These are phyloP conservation scores for Aspergillus fijiensis DNA, from an alignment of 2,329 filamentous ascomycete genomes.

Conservation along the genomic window DNA sequence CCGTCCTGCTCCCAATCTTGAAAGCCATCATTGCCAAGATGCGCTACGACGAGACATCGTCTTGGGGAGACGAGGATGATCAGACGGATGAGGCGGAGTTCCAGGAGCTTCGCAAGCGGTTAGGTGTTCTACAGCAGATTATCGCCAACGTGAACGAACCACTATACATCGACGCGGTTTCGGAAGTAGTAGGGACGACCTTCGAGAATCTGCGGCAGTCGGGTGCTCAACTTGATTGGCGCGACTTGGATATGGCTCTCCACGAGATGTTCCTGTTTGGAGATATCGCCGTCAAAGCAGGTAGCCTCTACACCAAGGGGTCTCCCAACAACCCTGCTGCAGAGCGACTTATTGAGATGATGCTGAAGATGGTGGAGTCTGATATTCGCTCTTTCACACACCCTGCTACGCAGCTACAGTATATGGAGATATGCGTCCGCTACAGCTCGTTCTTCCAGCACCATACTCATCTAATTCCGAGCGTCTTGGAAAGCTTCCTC, in stretches of 20 bases:
- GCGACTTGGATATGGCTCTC: slow-evolving; percentile 88
- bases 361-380: slow-evolving; percentile 95
- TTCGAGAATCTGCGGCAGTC: slow-evolving; percentile 77
- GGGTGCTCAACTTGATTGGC: slow-evolving; percentile 80
- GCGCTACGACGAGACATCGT: slow-evolving; percentile 93
- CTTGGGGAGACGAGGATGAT: slow-evolving; percentile 91
- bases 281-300: slow-evolving; percentile 85
- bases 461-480: slow-evolving; percentile 76
- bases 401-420: slow-evolving; percentile 88
- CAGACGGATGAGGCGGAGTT: slow-evolving; percentile 97
- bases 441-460: slow-evolving; percentile 92
- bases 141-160: slow-evolving; percentile 84
- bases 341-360: slow-evolving; percentile 83
- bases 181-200: slow-evolving; percentile 80
- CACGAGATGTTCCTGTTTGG: slow-evolving; percentile 96
- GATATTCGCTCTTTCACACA: slow-evolving; percentile 83
- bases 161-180: slow-evolving; percentile 85
- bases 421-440: slow-evolving; percentile 97
- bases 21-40: slow-evolving; percentile 94
- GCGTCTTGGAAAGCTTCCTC: slow-evolving; percentile 88
- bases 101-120: slow-evolving; percentile 83
- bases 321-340: slow-evolving; percentile 76
- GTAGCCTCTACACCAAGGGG: slow-evolving; percentile 82
- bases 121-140: slow-evolving; percentile 89
- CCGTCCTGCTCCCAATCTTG: slow-evolving; percentile 81